Conservation (phyloP, 192 early-diverging fungal species). For the Phlyctochytrium planicorne region DNA sequence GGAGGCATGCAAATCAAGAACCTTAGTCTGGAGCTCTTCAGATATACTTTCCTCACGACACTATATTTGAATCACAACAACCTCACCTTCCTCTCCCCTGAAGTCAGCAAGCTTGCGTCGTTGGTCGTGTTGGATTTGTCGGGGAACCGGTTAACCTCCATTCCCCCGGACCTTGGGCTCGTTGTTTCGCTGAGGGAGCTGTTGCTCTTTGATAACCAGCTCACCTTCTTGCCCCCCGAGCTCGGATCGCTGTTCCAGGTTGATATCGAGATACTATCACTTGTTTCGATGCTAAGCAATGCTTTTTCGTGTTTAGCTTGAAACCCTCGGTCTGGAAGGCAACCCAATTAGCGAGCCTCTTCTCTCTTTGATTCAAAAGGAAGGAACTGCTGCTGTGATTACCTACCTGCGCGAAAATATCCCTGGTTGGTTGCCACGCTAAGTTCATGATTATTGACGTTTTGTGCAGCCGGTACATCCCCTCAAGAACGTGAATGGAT, state of each 20-base stretch:
- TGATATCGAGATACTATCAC: not conserved
- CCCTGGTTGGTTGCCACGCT: constrained; percentile 57
- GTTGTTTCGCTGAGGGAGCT: constrained; percentile 79
- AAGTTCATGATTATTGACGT: too few relatives aligned
- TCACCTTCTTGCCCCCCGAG: constrained; percentile 82
- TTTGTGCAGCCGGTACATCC: constrained; percentile 70
- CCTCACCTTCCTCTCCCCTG: constrained; percentile 70
- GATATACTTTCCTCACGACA: constrained; percentile 82
- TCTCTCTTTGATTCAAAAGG: constrained; percentile 77
- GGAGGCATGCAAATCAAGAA: constrained; percentile 94
- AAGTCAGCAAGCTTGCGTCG: constrained; percentile 63
- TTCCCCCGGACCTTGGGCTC: constrained; percentile 90
- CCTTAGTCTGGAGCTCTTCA: constrained; percentile 72
- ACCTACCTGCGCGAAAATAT: constrained; percentile 85
- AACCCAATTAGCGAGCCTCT: constrained; percentile 88
- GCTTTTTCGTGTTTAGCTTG: constrained; percentile 44
- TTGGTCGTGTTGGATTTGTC: constrained; percentile 82
- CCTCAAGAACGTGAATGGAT: constrained; percentile 93
- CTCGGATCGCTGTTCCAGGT: constrained; percentile 82
- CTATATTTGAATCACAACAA: constrained; percentile 97
- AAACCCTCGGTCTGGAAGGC: constrained; percentile 90
- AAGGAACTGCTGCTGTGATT: constrained; percentile 81
- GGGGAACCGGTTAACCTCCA: constrained; percentile 76
- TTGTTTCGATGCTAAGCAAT: not conserved
- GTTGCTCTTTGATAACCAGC: constrained; percentile 86